phyloP scores from a whole-genome alignment of 208 protist species.

The Leptomonas seymouri region DNA sequence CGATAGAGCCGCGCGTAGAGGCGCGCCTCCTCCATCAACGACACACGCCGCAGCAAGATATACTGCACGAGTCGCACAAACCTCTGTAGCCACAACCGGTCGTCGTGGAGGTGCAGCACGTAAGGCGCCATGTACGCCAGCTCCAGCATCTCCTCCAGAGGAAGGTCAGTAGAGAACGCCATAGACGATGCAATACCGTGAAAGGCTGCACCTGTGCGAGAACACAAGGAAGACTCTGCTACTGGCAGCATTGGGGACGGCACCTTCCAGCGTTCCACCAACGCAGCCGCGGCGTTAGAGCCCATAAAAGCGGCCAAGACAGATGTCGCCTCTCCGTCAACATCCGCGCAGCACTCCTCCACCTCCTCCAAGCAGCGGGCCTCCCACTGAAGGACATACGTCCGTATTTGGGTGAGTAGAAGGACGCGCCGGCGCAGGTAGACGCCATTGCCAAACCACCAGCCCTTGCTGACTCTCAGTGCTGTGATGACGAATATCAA shows the following conservation, averaged over 20 bases:
- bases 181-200: slow-evolving; percentile 37
- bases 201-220: background rate
- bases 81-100: slow-evolving; percentile 33
- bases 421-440: slow-evolving; percentile 46
- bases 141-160: slow-evolving; percentile 31
- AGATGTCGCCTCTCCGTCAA: slow-evolving; percentile 5
- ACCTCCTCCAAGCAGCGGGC: slow-evolving; percentile 41
- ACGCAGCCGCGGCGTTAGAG: background rate
- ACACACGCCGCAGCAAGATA: slow-evolving; percentile 44
- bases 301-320: slow-evolving; percentile 12
- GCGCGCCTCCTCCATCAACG: slow-evolving; percentile 44
- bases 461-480: slow-evolving; percentile 20
- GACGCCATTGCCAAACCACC: slow-evolving; percentile 28
- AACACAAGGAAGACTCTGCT: background rate
- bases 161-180: slow-evolving; percentile 35
- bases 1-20: slow-evolving; percentile 17
- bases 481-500: slow-evolving; percentile 18
- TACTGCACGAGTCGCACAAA: slow-evolving; percentile 42
- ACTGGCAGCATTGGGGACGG: no score
- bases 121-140: slow-evolving; percentile 31
- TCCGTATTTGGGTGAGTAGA: slow-evolving; percentile 30
- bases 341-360: slow-evolving; percentile 19
- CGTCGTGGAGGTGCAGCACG: slow-evolving; percentile 28
- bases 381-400: slow-evolving; percentile 50
- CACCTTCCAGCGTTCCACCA: background rate